Conservation (phyloP, 768 basidiomycete genomes). For the Suillus fuscotomentosus region DNA sequence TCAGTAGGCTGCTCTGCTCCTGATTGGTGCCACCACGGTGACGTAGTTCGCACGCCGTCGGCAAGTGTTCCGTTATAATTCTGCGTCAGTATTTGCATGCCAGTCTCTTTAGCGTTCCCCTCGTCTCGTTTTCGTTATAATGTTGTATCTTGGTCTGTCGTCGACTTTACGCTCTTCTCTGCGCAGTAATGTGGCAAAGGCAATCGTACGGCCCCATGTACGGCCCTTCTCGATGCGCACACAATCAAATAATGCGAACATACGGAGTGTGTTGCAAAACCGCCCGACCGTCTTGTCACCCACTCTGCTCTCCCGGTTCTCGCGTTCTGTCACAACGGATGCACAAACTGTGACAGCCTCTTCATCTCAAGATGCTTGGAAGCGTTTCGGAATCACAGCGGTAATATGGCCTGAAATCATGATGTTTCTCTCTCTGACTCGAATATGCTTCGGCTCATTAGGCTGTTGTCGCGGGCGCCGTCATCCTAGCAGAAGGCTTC, state of each 20-base stretch:
- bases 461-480: constrained; percentile 72
- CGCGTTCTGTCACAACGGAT: constrained; percentile 53
- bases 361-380: constrained; percentile 46
- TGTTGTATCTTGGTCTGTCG: constrained; percentile 17
- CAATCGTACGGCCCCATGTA: constrained; percentile 16
- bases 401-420: constrained; percentile 32
- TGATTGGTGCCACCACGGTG: not conserved
- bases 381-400: constrained; percentile 50
- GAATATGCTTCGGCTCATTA: constrained; percentile 21
- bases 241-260: constrained; percentile 27
- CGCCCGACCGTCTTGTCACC: constrained; percentile 22
- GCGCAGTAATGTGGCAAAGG: constrained; percentile 20
- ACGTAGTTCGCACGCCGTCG: constrained; percentile 1
- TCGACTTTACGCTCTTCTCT: constrained; percentile 15
- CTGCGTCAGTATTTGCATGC: not conserved
- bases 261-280: constrained; percentile 30
- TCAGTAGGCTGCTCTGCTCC: not conserved
- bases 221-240: constrained; percentile 22
- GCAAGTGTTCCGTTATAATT: not conserved
- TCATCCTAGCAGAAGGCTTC: constrained; percentile 59
- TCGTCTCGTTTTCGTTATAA: constrained; percentile 7
- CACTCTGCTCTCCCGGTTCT: constrained; percentile 24
- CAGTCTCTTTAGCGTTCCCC: not conserved
- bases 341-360: constrained; percentile 33
- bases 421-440: not conserved